phyloP scores from a whole-genome alignment of 1,284 basidiomycete genomes.

The Ceratobasidium sp. region DNA sequence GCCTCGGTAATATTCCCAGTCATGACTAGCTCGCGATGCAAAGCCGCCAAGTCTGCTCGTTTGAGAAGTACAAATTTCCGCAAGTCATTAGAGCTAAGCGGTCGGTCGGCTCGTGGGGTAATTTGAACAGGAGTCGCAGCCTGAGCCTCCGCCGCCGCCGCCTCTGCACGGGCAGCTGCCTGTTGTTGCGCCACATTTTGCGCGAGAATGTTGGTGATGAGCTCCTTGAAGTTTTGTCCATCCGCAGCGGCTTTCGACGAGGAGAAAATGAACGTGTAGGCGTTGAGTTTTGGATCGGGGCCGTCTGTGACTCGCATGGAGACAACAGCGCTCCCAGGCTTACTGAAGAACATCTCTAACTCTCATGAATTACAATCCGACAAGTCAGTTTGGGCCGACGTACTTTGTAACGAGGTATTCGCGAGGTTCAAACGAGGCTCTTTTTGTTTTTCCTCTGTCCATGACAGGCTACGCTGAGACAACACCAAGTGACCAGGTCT shows the following conservation, averaged over 20 bases:
- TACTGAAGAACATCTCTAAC: slow-evolving; percentile 45
- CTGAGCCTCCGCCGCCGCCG: slow-evolving; percentile 47
- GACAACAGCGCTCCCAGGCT: slow-evolving; percentile 14
- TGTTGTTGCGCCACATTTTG: slow-evolving; percentile 61
- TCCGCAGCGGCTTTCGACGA: slow-evolving; percentile 74
- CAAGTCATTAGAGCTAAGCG: slow-evolving; percentile 55
- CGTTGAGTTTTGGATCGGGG: slow-evolving; percentile 53
- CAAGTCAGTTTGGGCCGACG: not conserved
- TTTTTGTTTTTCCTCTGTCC: slow-evolving; percentile 44
- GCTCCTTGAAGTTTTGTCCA: slow-evolving; percentile 83
- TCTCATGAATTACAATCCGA: not conserved
- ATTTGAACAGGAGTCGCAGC: slow-evolving; percentile 43
- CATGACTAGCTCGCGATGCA: slow-evolving; percentile 90
- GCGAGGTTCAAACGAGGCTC: slow-evolving; percentile 43
- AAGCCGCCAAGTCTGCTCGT: slow-evolving; percentile 77
- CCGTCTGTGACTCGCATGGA: slow-evolving; percentile 44
- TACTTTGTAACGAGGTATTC: slow-evolving; percentile 36
- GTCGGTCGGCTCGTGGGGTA: slow-evolving; percentile 65
- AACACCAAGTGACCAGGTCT: slow-evolving; percentile 42
- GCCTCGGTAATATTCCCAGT: slow-evolving; percentile 86
- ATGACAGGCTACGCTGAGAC: slow-evolving; percentile 39
- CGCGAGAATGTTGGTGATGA: slow-evolving; percentile 79
- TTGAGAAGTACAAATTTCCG: slow-evolving; percentile 84
- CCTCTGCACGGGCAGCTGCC: slow-evolving; percentile 47
- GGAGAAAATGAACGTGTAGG: slow-evolving; percentile 85